Base-by-base conservation (phyloP, 495 filamentous ascomycete species). In the Symbiotaphrina buchneri region DNA sequence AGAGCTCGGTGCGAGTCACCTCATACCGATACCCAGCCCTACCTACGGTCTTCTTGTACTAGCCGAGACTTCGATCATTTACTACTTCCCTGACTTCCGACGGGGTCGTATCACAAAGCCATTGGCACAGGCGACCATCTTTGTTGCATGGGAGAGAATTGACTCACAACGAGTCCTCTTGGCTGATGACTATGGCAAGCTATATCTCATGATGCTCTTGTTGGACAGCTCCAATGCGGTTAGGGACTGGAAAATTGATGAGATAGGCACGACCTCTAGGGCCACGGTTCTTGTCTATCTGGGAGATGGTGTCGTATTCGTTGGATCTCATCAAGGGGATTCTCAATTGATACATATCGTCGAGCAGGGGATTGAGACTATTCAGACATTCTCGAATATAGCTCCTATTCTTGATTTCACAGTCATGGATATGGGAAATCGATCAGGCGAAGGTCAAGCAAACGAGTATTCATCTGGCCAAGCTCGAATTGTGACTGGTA, bases 391-490 rank as follows among this genome's bases (percentile, higher is more conserved):
- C 31, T 52, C 67, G 6, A 95, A 90, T 41, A 75, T 93, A 45
- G 83, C 78, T 0, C 87, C 87, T 1, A 77, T 95, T 26, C 49
- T 93, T 10, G 87, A 99, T 43, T 92, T 95, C 32, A 74, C 74
- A 4, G 67, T 95, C 7, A 90, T 95, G 77, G 85, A 95, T 44
- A 72, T 94, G 58, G 83, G 84, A 0, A 84, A 74, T 37, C 63
- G 81, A 17, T 65, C 71, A 30, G 69, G 68, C 27, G 79, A 85
- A 36, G 70, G 68, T 17, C 68, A 78, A 22, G 71, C 65, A 0
- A 90, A 87, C 39, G 82, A 90, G 44, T 94, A 71, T 31, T 93
- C 83, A 0, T 91, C 85, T 4, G 90, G 90, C 1, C 90, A 95
- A 53, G 84, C 87, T 32, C 65, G 90, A 18, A 74, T 99, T 33